Percentiles rank a stretch among this genome's conserved stretches.
Conservation (phyloP, 2,329 filamentous ascomycete species). For the Diaporthe citriasiana region DNA sequence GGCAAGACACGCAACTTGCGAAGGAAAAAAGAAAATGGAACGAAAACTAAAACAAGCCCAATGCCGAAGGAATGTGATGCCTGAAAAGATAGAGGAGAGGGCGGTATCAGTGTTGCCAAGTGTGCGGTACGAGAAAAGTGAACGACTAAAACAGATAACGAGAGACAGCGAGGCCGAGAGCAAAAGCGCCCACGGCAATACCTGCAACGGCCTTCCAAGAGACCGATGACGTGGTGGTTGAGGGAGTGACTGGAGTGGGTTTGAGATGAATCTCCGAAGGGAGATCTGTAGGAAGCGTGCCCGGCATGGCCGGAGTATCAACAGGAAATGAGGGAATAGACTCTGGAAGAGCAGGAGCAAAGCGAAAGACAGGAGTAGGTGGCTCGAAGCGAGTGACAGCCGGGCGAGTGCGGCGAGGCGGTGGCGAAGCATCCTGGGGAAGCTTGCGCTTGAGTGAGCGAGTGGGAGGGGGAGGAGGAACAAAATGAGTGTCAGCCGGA, state of each 20-base stretch:
- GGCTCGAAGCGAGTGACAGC: constrained; percentile 31
- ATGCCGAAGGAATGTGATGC: constrained; percentile 12
- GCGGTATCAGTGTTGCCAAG: constrained; percentile 13
- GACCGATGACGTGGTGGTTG: constrained; percentile 4
- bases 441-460: constrained; percentile 34
- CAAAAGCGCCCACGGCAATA: constrained; percentile 36
- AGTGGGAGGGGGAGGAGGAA: neutral
- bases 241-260: constrained; percentile 4
- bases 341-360: constrained; percentile 6
- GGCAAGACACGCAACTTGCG: neutral
- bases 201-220: constrained; percentile 37
- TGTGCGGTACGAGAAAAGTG: neutral
- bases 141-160: constrained; percentile 36
- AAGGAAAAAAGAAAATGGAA: neutral
- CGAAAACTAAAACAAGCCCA: neutral
- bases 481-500: neutral
- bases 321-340: constrained; percentile 11
- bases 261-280: constrained; percentile 2
- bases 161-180: constrained; percentile 39
- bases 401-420: constrained; percentile 6
- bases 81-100: neutral
- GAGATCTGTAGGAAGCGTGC: constrained; percentile 13
- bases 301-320: neutral
- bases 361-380: constrained; percentile 13
- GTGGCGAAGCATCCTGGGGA: constrained; percentile 28